These are phyloP conservation scores for Leptographium galeiforme DNA, from an alignment of 2,329 filamentous ascomycete genomes.

Conservation along the genomic window DNA sequence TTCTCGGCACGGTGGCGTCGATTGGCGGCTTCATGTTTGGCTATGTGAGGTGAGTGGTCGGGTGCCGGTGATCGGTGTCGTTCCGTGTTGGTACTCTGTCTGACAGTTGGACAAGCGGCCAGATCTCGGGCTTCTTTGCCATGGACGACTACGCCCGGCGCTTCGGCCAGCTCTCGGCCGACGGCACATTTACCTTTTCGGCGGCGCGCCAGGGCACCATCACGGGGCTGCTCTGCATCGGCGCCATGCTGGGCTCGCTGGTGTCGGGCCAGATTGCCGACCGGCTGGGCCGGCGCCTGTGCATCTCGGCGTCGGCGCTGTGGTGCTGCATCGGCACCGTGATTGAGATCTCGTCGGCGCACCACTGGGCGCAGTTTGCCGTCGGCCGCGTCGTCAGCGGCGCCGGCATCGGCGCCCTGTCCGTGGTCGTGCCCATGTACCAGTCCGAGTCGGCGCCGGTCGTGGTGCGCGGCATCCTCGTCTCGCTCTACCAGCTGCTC, in stretches of 20 bases:
- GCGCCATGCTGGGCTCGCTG: constrained; percentile 46
- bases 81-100: constrained; percentile 6
- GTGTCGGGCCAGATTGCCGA: constrained; percentile 51
- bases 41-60: constrained; percentile 16
- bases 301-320: constrained; percentile 47
- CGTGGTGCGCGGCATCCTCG: constrained; percentile 51
- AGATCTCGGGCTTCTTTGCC: constrained; percentile 1
- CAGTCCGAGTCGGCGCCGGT: constrained; percentile 57
- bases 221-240: constrained; percentile 47
- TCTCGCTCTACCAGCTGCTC: constrained; percentile 57
- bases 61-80: neutral
- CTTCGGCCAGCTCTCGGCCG: constrained; percentile 22
- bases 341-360: constrained; percentile 46
- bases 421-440: constrained; percentile 62
- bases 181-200: constrained; percentile 31
- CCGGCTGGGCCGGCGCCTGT: constrained; percentile 45
- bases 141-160: constrained; percentile 1
- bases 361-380: constrained; percentile 51
- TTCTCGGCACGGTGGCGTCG: neutral
- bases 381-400: constrained; percentile 52
- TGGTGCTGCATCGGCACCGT: constrained; percentile 52
- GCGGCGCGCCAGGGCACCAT: constrained; percentile 50
- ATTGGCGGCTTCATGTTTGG: constrained; percentile 4
- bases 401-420: constrained; percentile 55
- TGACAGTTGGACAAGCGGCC: neutral